A percentile compares a stretch with the other conserved stretches of the same genome.
Conservation (phyloP, 805 yeast genomes). For the Candida ovalis region DNA sequence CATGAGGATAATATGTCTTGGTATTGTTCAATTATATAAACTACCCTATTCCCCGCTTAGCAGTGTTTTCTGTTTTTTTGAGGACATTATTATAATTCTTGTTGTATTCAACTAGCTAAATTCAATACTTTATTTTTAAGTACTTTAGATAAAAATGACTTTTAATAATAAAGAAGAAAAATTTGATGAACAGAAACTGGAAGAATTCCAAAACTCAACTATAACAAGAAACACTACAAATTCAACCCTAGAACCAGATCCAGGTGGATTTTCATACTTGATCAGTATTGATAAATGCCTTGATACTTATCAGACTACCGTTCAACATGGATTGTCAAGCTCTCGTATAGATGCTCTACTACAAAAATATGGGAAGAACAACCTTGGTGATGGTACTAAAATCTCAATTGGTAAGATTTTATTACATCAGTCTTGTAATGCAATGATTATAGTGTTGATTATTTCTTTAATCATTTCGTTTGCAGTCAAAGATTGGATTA, state of each 20-base stretch:
- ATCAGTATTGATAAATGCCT: slow-evolving; percentile 16
- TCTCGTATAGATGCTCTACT: slow-evolving; percentile 29
- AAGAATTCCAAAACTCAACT: background rate
- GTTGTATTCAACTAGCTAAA: too few relatives aligned
- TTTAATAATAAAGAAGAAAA: slow-evolving; percentile 2
- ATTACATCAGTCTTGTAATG: slow-evolving; percentile 67
- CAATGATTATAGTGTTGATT: slow-evolving; percentile 71
- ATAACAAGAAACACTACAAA: slow-evolving; percentile 7
- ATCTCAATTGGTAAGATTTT: slow-evolving; percentile 53
- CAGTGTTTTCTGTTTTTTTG: background rate
- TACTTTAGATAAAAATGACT: background rate
- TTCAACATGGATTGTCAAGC: slow-evolving; percentile 44
- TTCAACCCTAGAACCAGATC: slow-evolving; percentile 1
- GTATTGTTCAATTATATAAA: background rate
- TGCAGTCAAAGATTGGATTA: slow-evolving; percentile 74
- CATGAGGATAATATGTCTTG: background rate
- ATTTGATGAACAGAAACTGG: too few relatives aligned
- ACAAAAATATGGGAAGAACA: slow-evolving; percentile 50
- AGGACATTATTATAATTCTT: too few relatives aligned
- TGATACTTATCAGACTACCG: slow-evolving; percentile 33
- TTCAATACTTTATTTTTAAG: background rate
- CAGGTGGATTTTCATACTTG: slow-evolving; percentile 13
- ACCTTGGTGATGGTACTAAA: slow-evolving; percentile 55
- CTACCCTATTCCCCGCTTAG: background rate
- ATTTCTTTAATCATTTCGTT: slow-evolving; percentile 69